Evolutionary conservation across 495 filamentous ascomycete genomes (phyloP).

Genomic region (Penicillium antarcticum): DNA sequence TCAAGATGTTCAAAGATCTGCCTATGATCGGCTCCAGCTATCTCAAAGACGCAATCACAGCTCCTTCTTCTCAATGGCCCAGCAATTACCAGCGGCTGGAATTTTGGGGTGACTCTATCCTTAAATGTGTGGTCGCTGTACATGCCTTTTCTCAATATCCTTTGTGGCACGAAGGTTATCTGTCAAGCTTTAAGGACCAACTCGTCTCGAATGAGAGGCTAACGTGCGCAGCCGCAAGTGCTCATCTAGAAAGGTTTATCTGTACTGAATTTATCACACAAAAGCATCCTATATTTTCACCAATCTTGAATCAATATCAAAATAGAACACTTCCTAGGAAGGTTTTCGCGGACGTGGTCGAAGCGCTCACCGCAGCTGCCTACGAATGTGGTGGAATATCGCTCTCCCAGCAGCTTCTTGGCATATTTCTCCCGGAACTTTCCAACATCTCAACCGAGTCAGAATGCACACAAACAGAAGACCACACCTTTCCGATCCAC

Average conservation of each 20-base stretch:
- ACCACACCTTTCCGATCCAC: not conserved
- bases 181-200: slow-evolving; percentile 60
- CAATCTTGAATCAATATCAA: not conserved
- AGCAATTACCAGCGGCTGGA: slow-evolving; percentile 48
- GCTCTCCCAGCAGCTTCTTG: too few species aligned
- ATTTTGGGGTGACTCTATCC: slow-evolving; percentile 71
- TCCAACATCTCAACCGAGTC: not conserved
- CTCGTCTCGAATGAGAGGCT: slow-evolving; percentile 67
- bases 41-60: not conserved
- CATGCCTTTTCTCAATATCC: slow-evolving; percentile 58
- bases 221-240: slow-evolving; percentile 52
- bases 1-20: not conserved
- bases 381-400: slow-evolving; percentile 37
- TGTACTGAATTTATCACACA: slow-evolving; percentile 41
- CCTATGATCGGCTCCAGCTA: not conserved
- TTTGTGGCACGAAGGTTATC: slow-evolving; percentile 66
- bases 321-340: slow-evolving; percentile 58
- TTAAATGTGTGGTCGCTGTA: slow-evolving; percentile 64
- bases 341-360: slow-evolving; percentile 76
- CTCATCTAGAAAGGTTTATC: slow-evolving; percentile 65
- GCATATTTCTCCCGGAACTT: too few species aligned
- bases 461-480: not conserved
- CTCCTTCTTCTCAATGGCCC: slow-evolving; percentile 2
- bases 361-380: slow-evolving; percentile 68
- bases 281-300: not conserved